A percentile compares a stretch with the other conserved stretches of the same genome.
Conservation (phyloP, 1,139 yeast genomes). For the Hyphopichia burtonii region DNA sequence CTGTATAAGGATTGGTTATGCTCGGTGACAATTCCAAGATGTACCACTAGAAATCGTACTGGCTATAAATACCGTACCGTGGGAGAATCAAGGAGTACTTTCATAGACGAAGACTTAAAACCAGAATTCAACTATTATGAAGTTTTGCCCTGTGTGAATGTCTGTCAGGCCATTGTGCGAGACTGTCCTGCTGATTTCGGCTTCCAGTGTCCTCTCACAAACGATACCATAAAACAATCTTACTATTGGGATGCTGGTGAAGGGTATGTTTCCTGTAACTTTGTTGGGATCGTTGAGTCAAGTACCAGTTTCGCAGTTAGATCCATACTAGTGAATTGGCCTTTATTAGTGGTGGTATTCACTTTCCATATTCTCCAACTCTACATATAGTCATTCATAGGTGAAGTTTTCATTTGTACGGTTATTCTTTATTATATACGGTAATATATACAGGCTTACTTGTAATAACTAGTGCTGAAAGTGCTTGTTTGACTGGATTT, state of each 20-base stretch:
- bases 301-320: conserved; percentile 6
- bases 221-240: conserved; percentile 37
- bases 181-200: conserved; percentile 81
- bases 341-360: conserved; percentile 4
- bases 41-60: conserved; percentile 51
- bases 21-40: conserved; percentile 86
- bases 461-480: too few species aligned
- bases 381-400: too few species aligned
- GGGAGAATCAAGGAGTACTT: conserved; percentile 60
- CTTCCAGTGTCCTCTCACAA: conserved; percentile 65
- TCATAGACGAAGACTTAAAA: conserved; percentile 51
- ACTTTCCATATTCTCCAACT: background rate
- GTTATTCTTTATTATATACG: too few species aligned
- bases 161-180: conserved; percentile 74
- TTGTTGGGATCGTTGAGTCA: conserved; percentile 32
- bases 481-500: background rate
- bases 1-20: conserved; percentile 90
- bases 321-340: conserved; percentile 1
- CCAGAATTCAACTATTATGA: conserved; percentile 73
- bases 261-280: conserved; percentile 47
- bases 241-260: conserved; percentile 45
- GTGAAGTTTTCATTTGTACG: too few species aligned
- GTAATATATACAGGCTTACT: too few species aligned
- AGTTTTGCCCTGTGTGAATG: conserved; percentile 79
- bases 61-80: conserved; percentile 49